Evolutionary conservation across 169 alveolate genomes (phyloP), one percentile per base, ranked within the genome.

Genomic region (Eimeria zaria): DNA sequence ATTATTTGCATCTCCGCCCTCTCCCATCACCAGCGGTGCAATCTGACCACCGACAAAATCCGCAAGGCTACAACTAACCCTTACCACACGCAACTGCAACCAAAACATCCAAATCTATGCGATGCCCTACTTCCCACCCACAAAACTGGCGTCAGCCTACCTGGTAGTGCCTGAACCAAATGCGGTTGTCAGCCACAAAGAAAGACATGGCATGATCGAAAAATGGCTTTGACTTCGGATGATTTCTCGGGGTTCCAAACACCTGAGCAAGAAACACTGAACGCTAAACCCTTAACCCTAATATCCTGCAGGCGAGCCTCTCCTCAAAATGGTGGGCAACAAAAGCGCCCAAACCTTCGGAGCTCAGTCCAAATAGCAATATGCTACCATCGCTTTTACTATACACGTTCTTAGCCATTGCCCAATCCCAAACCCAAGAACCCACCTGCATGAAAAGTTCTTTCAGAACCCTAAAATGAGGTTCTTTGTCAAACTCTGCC

Each of bases 211-310:
- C 98, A 94, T 99, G 99, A 97, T 99, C 99, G 89, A 98, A 98
- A 97, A 99, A 99, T 44, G 99, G 99, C 97, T 98, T 98, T 83
- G 99, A 97, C 97, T 99, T 99, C 36, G 99, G 99, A 96, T 99
- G 99, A 73, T 99, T 98, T 81, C 99, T 97, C n/a, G 99, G 99
- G 27, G 99, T 98, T 46, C 98, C 98, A 89, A 99, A 98, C 6
- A 98, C 98, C 98, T 99, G 99, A 8, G 39, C 76, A 27, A 27
- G 36, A 69, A 33, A 27, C 55, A 1, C 55, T 51, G 18, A 41
- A 20, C 41, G 74, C 36, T 9, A 30, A 46, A 48, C 69, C 39
- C 67, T n/a, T 14, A 48, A 8, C 33, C 53, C 53, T 58, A 58
- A 1, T 58, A 24, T 58, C n/a, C 55, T 73, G 33, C 83, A 16